phyloP scores from a whole-genome alignment of 2,329 filamentous ascomycete genomes.

The Metarhizium brunneum region DNA sequence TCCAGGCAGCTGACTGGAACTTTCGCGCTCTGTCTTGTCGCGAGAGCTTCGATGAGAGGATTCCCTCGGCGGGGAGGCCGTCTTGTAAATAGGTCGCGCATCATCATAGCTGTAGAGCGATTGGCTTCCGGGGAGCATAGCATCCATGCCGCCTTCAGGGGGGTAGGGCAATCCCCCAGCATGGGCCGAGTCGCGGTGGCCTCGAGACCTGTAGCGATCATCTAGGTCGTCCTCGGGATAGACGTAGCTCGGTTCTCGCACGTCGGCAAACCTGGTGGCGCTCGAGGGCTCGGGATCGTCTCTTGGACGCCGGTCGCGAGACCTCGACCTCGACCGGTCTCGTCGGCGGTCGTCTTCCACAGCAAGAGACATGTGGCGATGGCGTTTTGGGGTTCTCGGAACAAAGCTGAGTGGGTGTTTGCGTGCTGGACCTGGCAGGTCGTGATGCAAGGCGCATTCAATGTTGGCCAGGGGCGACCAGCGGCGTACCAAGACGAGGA shows the following conservation, averaged over 20 bases:
- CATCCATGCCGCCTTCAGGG: constrained; percentile 26
- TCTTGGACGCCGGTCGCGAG: constrained; percentile 26
- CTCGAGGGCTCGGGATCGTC: constrained; percentile 21
- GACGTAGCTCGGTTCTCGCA: constrained; percentile 32
- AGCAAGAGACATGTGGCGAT: constrained; percentile 38
- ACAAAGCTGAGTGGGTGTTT: too few species aligned
- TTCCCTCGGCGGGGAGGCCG: constrained; percentile 23
- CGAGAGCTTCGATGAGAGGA: constrained; percentile 26
- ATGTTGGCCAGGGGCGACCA: too few species aligned
- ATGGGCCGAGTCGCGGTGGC: constrained; percentile 23
- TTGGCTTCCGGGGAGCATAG: constrained; percentile 28
- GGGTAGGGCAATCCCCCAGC: constrained; percentile 25
- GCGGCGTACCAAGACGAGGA: too few species aligned
- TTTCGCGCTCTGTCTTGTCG: constrained; percentile 21
- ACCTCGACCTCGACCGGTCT: constrained; percentile 38
- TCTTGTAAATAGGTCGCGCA: constrained; percentile 21
- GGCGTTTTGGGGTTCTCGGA: background rate
- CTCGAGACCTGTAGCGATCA: constrained; percentile 21
- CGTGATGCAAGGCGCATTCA: background rate
- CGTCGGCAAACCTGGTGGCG: constrained; percentile 25
- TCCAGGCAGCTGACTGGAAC: constrained; percentile 17
- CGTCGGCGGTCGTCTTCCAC: constrained; percentile 35
- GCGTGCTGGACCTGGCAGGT: constrained; percentile 1
- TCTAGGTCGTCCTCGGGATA: constrained; percentile 34
- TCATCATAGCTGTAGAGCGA: constrained; percentile 31